phyloP scores from a whole-genome alignment of 306 rosid genomes.

The Trichosanthes cucumerina region DNA sequence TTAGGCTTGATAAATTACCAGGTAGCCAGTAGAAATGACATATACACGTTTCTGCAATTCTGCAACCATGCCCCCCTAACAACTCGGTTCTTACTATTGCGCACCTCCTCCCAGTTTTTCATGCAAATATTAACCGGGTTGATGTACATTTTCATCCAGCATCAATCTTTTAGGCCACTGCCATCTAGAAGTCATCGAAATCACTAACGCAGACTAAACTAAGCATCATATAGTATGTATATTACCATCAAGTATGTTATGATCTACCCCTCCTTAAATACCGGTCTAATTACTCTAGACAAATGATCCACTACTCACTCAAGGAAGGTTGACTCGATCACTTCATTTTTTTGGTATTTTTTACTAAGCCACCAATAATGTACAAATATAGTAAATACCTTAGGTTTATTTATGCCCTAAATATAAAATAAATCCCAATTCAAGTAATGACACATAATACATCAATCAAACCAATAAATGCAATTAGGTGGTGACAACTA shows the following conservation, averaged over 20 bases:
- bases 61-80: background rate
- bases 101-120: background rate
- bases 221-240: background rate
- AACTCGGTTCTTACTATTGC: background rate
- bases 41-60: background rate
- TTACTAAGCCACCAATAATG: background rate
- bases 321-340: background rate
- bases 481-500: background rate
- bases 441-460: background rate
- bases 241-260: background rate
- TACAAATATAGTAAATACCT: background rate
- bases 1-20: background rate
- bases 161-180: background rate
- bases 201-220: background rate
- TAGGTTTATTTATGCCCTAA: background rate
- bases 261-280: background rate
- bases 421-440: background rate
- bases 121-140: background rate
- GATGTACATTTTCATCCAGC: background rate
- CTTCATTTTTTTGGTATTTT: background rate
- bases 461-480: background rate
- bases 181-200: background rate
- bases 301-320: background rate
- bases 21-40: background rate
- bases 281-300: background rate